Evolutionary conservation across 345 rosid genomes (phyloP).

Genomic region (Pistacia integerrima): DNA sequence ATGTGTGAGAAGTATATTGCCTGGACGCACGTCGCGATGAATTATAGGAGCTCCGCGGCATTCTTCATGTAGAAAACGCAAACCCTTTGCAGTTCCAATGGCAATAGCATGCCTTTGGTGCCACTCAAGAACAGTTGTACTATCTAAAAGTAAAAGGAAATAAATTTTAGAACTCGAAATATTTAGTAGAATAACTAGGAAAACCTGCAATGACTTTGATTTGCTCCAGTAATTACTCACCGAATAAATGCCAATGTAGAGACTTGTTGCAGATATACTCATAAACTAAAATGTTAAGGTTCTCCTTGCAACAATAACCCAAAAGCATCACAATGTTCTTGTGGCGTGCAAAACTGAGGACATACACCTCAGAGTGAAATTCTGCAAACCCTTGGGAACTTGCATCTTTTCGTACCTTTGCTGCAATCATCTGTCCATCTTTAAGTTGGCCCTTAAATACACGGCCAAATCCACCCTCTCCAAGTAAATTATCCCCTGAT

Average conservation of each 20-base stretch:
- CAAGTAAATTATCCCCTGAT: slow-evolving; percentile 47
- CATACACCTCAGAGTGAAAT: slow-evolving; percentile 56
- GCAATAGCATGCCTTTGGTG: slow-evolving; percentile 58
- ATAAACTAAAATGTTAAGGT: slow-evolving; percentile 60
- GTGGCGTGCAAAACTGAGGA: slow-evolving; percentile 60
- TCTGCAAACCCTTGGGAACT: slow-evolving; percentile 58
- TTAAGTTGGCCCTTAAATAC: slow-evolving; percentile 57
- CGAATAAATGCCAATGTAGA: slow-evolving; percentile 65
- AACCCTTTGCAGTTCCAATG: slow-evolving; percentile 61
- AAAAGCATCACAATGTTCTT: slow-evolving; percentile 75
- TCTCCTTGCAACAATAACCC: slow-evolving; percentile 67
- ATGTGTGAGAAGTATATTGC: slow-evolving; percentile 66
- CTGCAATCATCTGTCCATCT: slow-evolving; percentile 59
- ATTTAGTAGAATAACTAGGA: neutral
- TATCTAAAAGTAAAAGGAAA: slow-evolving; percentile 21
- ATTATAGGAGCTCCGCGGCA: slow-evolving; percentile 65
- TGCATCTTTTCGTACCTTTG: slow-evolving; percentile 61
- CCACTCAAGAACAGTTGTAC: slow-evolving; percentile 52
- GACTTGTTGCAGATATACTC: slow-evolving; percentile 74
- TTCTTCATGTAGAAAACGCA: slow-evolving; percentile 65
- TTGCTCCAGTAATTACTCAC: slow-evolving; percentile 28
- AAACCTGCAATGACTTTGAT: neutral
- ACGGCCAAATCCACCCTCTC: slow-evolving; percentile 67
- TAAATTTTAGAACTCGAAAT: neutral
- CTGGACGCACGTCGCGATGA: slow-evolving; percentile 61